Base-by-base conservation (phyloP, 495 filamentous ascomycete genomes). In the Neurospora sp. region DNA sequence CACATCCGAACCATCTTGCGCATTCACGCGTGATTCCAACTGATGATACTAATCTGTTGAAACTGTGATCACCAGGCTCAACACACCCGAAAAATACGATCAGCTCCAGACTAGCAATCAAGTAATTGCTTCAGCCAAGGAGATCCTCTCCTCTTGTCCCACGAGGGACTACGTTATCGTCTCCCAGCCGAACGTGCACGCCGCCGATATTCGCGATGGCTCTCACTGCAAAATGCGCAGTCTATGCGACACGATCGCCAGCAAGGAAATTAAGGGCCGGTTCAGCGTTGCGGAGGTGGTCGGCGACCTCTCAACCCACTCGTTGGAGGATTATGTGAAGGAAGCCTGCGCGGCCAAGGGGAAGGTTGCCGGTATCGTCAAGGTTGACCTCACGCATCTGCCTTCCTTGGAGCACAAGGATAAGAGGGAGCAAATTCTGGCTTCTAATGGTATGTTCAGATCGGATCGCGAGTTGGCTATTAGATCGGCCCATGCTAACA, bases 161-260 rank as follows among this genome's bases (percentile, higher is more conserved):
- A 93, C 92, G 4, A 87, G 91, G 40, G 88, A 88, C 59, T 98
- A 97, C 85, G 83, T 97, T 79, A 82, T 98, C 75, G 88, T 95
- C 71, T 89, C 88, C 23, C 93, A 96, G 76, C 92, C 93, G 5
- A 91, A 92, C 71, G 84, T 94, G 46, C 88, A 92, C 78, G 89
- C 89, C 70, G 84, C 84, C 73, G 88, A 90, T 78, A 83, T 97
- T 70, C 86, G 87, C 48, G 76, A 80, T 35, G 79, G 78, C 35
- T 75, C 74, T 59, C 31, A 35, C 35, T 82, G 81, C 71, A 75
- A 70, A 46, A 76, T 78, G 73, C 78, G 79, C 11, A 80, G 76
- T 59, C 74, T 83, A n/a, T 81, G 79, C 72, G 71, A 74, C 66
- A 77, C 78, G 39, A 70, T 77, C 41, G 39, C 71, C n/a, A 66